Base-by-base conservation (phyloP, 73 alveolate genomes). In the Symbiodinium natans region DNA sequence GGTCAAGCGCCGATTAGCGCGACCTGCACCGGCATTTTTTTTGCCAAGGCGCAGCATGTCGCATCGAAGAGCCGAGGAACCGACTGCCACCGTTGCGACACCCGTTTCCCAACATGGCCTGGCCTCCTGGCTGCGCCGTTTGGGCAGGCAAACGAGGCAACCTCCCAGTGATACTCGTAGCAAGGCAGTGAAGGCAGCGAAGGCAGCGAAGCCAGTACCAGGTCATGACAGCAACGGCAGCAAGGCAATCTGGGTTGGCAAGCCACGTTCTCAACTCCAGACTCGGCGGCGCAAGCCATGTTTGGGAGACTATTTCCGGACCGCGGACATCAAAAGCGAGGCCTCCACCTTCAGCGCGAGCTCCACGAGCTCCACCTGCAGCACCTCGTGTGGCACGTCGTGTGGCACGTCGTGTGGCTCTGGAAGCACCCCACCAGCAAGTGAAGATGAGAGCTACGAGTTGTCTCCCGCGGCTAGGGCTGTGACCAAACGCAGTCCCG, bases 371-470 rank as follows among this genome's bases (percentile, higher is more conserved):
- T 21, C 71, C 23, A n/a, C 80, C 17, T 63, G 80, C 80, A 63
- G 59, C 59, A 46, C 59, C 13, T 6, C 59, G 6, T 46, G 59
- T 13, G 27, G 59, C 59, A 46, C 21, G 6, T 6, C 80, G 38
- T 63, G 80, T 36, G 13, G 59, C 59, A 9, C 59, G 59, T 9
- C 59, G 13, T 13, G 21, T 13, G 11, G 80, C 80, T 63, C 36
- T 31, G 23, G n/a, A 9, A 63, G 2, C 39, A 63, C 80, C 80
- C 80, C 15, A 63, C 11, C 80, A 13, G 9, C 33, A 36, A 63
- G 80, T 63, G 80, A 63, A 63, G 80, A 63, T 63, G 80, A 63
- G 80, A 63, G 17, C 36, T 63, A 63, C 80, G 80, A 63, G 80
- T 36, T 63, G 36, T 63, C 80, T 27, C 80, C 80, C 38, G 80